Evolutionary conservation across 208 protist species (phyloP).

Genomic region (Leishmania arabica): DNA sequence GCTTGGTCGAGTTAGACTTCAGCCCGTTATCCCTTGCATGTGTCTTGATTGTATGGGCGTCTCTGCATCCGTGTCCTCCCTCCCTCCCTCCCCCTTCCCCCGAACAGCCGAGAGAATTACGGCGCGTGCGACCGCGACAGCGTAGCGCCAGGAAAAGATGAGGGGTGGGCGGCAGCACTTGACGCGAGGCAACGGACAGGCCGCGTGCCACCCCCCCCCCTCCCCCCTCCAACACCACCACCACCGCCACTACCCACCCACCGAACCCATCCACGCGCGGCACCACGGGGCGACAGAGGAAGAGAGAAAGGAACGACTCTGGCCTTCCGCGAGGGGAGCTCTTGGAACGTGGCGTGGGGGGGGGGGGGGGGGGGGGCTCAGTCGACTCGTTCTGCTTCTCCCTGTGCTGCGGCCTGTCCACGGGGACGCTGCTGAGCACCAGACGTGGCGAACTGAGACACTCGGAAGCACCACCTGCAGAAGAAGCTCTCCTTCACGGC

Average conservation of each 20-base stretch:
- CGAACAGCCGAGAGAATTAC: neutral
- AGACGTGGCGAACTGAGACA: neutral
- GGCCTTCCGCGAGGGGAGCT: neutral
- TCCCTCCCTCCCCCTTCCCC: neutral
- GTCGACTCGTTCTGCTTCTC: neutral
- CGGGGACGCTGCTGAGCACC: neutral
- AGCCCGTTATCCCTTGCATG: neutral
- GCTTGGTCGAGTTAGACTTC: neutral
- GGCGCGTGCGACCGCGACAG: neutral
- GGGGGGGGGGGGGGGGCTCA: neutral
- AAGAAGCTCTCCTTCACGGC: neutral
- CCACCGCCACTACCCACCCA: neutral
- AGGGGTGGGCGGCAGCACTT: neutral
- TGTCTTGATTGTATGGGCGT: neutral
- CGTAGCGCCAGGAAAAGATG: neutral
- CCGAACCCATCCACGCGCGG: neutral
- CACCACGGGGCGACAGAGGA: neutral
- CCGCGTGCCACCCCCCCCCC: neutral
- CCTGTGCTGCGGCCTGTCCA: neutral
- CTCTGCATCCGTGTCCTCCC: neutral
- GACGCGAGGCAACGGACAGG: neutral
- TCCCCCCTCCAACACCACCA: neutral
- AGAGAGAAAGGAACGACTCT: neutral
- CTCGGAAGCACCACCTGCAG: neutral
- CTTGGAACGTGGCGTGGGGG: neutral